phyloP scores from a whole-genome alignment of 331 rosid species.

The Rosa hybrid region DNA sequence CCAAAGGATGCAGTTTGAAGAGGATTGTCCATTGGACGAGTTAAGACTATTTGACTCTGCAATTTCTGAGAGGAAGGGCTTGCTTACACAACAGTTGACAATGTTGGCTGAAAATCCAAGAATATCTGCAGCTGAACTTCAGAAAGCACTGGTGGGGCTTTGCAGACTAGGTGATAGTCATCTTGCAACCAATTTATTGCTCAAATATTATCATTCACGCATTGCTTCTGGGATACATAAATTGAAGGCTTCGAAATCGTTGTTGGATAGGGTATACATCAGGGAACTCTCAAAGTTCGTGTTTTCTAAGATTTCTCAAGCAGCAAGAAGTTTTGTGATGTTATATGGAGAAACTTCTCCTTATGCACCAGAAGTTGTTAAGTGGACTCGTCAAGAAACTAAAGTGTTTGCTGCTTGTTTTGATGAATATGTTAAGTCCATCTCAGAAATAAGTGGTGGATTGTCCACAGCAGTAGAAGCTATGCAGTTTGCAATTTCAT shows the following conservation, averaged over 20 bases:
- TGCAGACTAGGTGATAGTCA: conserved; percentile 60
- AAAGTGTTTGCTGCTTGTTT: conserved; percentile 45
- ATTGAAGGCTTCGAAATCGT: conserved; percentile 38
- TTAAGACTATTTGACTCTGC: conserved; percentile 30
- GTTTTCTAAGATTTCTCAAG: conserved; percentile 73
- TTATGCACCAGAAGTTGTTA: conserved; percentile 46
- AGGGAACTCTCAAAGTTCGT: conserved; percentile 59
- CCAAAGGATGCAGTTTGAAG: conserved; percentile 38
- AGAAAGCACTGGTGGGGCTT: conserved; percentile 44
- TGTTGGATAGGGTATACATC: conserved; percentile 37
- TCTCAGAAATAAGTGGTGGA: conserved; percentile 46
- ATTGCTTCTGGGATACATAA: conserved; percentile 38
- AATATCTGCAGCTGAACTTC: conserved; percentile 49
- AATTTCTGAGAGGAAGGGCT: conserved; percentile 51
- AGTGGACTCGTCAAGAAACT: conserved; percentile 56
- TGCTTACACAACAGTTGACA: conserved; percentile 36
- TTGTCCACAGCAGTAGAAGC: conserved; percentile 47
- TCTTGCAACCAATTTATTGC: conserved; percentile 51
- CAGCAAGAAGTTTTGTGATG: conserved; percentile 53
- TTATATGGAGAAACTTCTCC: conserved; percentile 57
- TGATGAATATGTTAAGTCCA: conserved; percentile 37
- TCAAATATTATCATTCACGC: conserved; percentile 52
- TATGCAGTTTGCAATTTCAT: conserved; percentile 41
- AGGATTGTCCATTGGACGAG: conserved; percentile 21
- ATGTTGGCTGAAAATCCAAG: conserved; percentile 53